Evolutionary conservation across 495 filamentous ascomycete species (phyloP), one percentile per base, ranked within the genome.

Genomic region (Penicillium nucicola): DNA sequence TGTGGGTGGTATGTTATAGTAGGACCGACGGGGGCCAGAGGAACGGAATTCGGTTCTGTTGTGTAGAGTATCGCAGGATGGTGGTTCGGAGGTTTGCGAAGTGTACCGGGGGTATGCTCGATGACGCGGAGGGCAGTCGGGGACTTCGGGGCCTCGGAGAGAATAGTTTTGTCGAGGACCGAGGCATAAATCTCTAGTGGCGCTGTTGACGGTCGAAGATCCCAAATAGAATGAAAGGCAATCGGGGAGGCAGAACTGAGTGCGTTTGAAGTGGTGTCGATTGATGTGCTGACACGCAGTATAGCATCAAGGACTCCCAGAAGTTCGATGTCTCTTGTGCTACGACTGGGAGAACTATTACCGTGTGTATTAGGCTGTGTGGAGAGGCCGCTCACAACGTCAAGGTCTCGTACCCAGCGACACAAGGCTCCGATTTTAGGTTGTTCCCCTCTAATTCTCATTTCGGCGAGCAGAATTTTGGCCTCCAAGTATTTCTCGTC

Each of bases 381-480:
- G 3, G 68, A 70, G 15, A 71, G 61, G 18, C 68, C 68, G 40
- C 68, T 71, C 34, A 71, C 68, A 14, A 71, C 68, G 25, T 71
- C 68, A 34, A 71, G 45, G 43, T 71, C 68, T 45, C 68, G 65
- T 3, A 70, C 68, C 68, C 68, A 71, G 38, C 68, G 68, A 57
- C 68, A 71, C 39, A 71, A 55, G 5, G 68, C 67, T 46, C 68
- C 68, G 30, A 71, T 71, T 48, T 69, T 68, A 15, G 68, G 68
- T 42, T 69, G 59, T 52, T 71, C 65, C 0, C 61, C 48, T 14
- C 65, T 22, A n/a, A 71, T 65, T 13, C 66, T 56, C 68, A 71
- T 68, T 52, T 71, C 68, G 0, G 68, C 65, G 2, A 71, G 68
- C 13, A 71, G 38, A 30, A 71, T 53, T 25, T 48, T 69, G 40